Percentiles rank a stretch among this genome's conserved stretches.
Conservation (phyloP, 2,329 filamentous ascomycete genomes). For the Simplicillium sp. region DNA sequence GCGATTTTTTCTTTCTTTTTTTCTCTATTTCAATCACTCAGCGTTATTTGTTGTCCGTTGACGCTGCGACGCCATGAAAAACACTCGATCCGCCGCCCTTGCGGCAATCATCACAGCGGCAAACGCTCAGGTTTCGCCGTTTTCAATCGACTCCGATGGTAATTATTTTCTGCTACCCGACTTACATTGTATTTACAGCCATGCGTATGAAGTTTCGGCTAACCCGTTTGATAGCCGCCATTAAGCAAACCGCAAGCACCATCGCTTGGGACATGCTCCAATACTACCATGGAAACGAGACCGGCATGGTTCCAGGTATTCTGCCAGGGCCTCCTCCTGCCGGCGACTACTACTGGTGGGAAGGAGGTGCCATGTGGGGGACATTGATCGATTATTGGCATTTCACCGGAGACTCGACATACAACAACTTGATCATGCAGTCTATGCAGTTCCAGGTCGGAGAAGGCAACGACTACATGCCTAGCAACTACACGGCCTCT, state of each 20-base stretch:
- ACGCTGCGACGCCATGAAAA: too few relatives aligned
- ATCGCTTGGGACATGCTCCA: constrained; percentile 34
- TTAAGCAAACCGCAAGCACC: constrained; percentile 26
- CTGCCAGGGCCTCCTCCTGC: constrained; percentile 35
- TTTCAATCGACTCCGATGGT: neutral
- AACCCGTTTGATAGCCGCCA: constrained; percentile 17
- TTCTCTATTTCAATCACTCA: too few relatives aligned
- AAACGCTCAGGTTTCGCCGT: neutral
- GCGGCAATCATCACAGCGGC: neutral
- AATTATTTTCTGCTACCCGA: constrained; percentile 2
- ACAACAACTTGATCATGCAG: constrained; percentile 44
- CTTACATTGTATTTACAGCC: neutral
- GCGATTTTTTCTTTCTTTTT: too few relatives aligned
- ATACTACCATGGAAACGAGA: constrained; percentile 35
- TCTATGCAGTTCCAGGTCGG: constrained; percentile 45
- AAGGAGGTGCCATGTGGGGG: constrained; percentile 53
- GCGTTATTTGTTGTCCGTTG: too few relatives aligned
- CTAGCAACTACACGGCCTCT: constrained; percentile 38
- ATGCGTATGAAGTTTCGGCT: constrained; percentile 10
- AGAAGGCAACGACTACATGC: constrained; percentile 44
- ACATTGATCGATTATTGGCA: constrained; percentile 57
- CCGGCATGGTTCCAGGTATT: constrained; percentile 35
- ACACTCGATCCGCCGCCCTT: neutral
- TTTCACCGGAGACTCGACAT: constrained; percentile 47
- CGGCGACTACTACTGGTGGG: constrained; percentile 57